Evolutionary conservation across 2,329 filamentous ascomycete genomes (phyloP).

Genomic region (Dothideomycetidae sp.): DNA sequence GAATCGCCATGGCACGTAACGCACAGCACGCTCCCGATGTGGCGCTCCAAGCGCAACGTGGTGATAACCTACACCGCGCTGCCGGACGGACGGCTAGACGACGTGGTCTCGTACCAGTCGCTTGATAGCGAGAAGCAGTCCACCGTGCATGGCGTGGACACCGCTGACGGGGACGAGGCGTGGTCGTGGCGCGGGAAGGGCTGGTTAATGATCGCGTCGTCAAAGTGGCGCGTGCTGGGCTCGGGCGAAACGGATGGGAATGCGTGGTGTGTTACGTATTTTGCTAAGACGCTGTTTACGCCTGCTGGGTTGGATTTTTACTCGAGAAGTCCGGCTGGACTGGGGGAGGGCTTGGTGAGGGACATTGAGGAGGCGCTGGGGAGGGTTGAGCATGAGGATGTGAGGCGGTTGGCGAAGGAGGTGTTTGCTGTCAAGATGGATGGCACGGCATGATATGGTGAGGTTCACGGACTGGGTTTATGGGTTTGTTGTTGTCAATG

Average conservation of each 20-base stretch:
- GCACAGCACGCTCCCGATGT: constrained; percentile 66
- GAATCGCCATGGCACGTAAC: constrained; percentile 69
- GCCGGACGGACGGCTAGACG: constrained; percentile 42
- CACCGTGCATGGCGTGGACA: constrained; percentile 52
- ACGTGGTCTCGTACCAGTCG: constrained; percentile 57
- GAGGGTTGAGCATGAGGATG: constrained; percentile 35
- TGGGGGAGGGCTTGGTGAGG: constrained; percentile 43
- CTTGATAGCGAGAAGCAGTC: constrained; percentile 39
- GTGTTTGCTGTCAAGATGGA: constrained; percentile 34
- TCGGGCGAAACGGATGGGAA: constrained; percentile 38
- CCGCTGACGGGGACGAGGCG: constrained; percentile 26
- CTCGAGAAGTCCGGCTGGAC: constrained; percentile 45
- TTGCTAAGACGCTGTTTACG: constrained; percentile 70
- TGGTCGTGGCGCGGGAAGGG: constrained; percentile 74
- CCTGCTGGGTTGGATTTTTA: constrained; percentile 72
- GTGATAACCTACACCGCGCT: constrained; percentile 59
- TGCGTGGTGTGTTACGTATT: constrained; percentile 70
- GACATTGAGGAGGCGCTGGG: constrained; percentile 43
- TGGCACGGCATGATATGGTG: constrained; percentile 7
- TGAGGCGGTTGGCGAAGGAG: constrained; percentile 38
- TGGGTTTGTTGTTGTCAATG: background rate
- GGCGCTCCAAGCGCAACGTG: constrained; percentile 66
- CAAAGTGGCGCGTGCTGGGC: constrained; percentile 70
- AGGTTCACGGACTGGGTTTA: background rate
- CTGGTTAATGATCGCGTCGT: constrained; percentile 54